Conservation (phyloP, 106 monocot species). For the Dendrobium nobile region DNA sequence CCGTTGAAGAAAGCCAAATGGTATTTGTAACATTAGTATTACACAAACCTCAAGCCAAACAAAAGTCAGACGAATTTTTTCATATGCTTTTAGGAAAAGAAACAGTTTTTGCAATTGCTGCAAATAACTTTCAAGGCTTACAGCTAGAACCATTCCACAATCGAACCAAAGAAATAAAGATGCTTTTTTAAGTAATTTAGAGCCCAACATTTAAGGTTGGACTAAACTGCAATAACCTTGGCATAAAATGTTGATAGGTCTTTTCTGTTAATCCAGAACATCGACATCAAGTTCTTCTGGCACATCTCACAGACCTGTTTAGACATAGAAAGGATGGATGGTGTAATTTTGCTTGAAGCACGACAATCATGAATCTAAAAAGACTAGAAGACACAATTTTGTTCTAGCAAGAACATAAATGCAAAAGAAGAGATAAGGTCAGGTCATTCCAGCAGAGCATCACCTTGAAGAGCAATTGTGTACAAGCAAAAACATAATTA, state of each 20-base stretch:
- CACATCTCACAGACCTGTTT: conserved; percentile 87
- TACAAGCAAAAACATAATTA: background rate
- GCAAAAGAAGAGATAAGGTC: background rate
- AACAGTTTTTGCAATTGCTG: background rate
- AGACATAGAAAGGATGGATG: conserved; percentile 3
- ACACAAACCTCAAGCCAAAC: background rate
- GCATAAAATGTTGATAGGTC: conserved; percentile 93
- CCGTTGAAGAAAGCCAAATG: background rate
- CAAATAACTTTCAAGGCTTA: background rate
- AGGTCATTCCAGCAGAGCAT: background rate
- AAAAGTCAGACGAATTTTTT: background rate
- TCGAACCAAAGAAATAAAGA: background rate
- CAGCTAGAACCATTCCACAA: background rate
- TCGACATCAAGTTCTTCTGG: conserved; percentile 90
- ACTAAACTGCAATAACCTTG: conserved; percentile 81
- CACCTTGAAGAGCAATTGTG: background rate
- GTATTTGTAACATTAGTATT: background rate
- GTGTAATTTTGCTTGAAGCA: background rate
- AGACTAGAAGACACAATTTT: background rate
- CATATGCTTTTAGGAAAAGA: background rate
- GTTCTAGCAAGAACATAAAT: background rate
- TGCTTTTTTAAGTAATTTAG: background rate
- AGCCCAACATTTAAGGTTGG: background rate
- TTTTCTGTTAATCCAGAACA: conserved; percentile 79
- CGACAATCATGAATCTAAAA: background rate